Percentiles rank a stretch among this genome's conserved stretches.
Evolutionary conservation across 75 land plant genomes (phyloP).

Genomic region (Larix kaempferi): DNA sequence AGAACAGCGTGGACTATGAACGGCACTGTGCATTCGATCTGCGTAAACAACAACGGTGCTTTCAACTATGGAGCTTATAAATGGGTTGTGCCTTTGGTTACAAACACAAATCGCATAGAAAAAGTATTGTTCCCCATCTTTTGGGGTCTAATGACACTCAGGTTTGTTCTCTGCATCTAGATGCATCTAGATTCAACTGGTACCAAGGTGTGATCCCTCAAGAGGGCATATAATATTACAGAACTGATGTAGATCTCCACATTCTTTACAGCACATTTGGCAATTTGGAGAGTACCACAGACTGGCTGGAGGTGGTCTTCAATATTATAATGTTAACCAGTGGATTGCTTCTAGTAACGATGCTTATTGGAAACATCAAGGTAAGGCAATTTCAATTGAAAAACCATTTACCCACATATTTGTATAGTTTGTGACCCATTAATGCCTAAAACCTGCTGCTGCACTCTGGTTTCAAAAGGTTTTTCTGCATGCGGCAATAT

Average conservation of each 20-base stretch:
- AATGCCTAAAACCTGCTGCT: too few relatives aligned
- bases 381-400: slow-evolving; percentile 20
- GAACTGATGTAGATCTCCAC: background rate
- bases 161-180: slow-evolving; percentile 30
- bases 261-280: slow-evolving; percentile 58
- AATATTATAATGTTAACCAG: slow-evolving; percentile 74
- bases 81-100: slow-evolving; percentile 71
- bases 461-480: slow-evolving; percentile 39
- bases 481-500: slow-evolving; percentile 81
- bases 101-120: slow-evolving; percentile 49
- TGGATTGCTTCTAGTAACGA: slow-evolving; percentile 82
- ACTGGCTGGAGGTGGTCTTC: slow-evolving; percentile 82
- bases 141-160: slow-evolving; percentile 99
- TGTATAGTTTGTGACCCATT: too few relatives aligned
- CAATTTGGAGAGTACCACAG: slow-evolving; percentile 64
- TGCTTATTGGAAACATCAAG: slow-evolving; percentile 98
- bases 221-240: background rate
- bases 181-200: background rate
- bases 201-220: background rate
- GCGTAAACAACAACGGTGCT: slow-evolving; percentile 29
- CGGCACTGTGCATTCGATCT: slow-evolving; percentile 22
- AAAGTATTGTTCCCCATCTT: slow-evolving; percentile 79
- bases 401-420: too few relatives aligned
- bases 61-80: slow-evolving; percentile 80
- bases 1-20: slow-evolving; percentile 40